These are phyloP conservation scores for Arachnomyces sp. DNA, from an alignment of 2,329 filamentous ascomycete genomes.

Conservation along the genomic window DNA sequence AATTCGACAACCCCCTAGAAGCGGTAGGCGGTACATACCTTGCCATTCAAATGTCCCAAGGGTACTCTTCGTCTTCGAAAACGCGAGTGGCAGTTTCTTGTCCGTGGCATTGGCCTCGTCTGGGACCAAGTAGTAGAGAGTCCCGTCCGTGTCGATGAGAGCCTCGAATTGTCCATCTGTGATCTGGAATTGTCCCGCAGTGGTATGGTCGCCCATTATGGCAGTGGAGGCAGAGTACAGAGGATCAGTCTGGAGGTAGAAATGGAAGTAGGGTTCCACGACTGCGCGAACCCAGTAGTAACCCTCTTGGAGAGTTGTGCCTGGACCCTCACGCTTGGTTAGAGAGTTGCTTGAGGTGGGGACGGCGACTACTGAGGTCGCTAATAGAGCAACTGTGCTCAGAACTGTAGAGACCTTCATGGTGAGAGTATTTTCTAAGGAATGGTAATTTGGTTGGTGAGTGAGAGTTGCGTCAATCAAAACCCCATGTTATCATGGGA, in stretches of 20 bases:
- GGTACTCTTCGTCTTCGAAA: conserved; percentile 42
- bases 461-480: too few relatives aligned
- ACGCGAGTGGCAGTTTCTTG: conserved; percentile 44
- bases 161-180: conserved; percentile 49
- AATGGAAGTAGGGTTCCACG: conserved; percentile 49
- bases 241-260: conserved; percentile 45
- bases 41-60: conserved; percentile 48
- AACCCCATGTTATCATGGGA: too few relatives aligned
- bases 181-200: conserved; percentile 52
- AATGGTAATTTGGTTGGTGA: too few relatives aligned
- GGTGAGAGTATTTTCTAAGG: too few relatives aligned
- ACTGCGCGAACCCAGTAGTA: conserved; percentile 41
- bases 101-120: conserved; percentile 38
- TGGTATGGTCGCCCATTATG: conserved; percentile 43
- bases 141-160: conserved; percentile 30
- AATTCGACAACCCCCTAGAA: background rate
- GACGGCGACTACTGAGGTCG: too few relatives aligned
- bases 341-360: too few relatives aligned
- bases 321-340: conserved; percentile 25
- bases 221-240: conserved; percentile 40
- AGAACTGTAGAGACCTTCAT: too few relatives aligned
- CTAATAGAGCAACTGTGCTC: too few relatives aligned
- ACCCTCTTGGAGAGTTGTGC: conserved; percentile 16
- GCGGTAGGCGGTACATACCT: background rate
- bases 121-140: conserved; percentile 41